Evolutionary conservation across 2,329 filamentous ascomycete genomes (phyloP).

Genomic region (Fusarium nanum): DNA sequence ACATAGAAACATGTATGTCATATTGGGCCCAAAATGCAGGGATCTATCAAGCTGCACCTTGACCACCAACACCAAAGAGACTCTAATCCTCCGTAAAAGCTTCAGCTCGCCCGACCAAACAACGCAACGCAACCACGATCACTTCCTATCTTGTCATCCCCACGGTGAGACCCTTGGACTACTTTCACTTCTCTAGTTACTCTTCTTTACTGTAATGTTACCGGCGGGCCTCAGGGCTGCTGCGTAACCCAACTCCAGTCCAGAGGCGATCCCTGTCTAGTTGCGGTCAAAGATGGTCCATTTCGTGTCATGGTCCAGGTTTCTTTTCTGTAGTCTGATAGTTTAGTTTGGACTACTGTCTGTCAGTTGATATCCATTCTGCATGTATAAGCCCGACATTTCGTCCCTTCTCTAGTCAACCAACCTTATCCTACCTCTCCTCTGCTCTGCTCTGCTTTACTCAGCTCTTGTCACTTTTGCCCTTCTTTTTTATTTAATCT

Average conservation of each 20-base stretch:
- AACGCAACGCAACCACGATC: constrained; percentile 10
- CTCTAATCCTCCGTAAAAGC: background rate
- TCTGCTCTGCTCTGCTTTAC: constrained; percentile 14
- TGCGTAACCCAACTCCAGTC: constrained; percentile 21
- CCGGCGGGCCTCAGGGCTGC: constrained; percentile 30
- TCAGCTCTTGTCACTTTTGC: constrained; percentile 10
- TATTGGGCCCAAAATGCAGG: constrained; percentile 34
- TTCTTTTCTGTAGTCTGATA: constrained; percentile 11
- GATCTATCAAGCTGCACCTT: constrained; percentile 40
- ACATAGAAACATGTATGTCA: constrained; percentile 14
- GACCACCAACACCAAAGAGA: constrained; percentile 3
- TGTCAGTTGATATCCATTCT: constrained; percentile 8
- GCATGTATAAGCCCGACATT: constrained; percentile 29
- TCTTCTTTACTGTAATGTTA: background rate
- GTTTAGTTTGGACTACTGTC: background rate
- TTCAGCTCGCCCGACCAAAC: constrained; percentile 28
- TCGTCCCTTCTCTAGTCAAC: constrained; percentile 9
- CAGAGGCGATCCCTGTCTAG: constrained; percentile 29
- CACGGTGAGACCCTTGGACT: constrained; percentile 24
- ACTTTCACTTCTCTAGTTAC: background rate
- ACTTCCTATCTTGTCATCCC: constrained; percentile 23
- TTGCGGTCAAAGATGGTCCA: constrained; percentile 15
- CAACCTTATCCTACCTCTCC: background rate
- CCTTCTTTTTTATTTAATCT: background rate
- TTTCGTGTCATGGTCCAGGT: constrained; percentile 19